Percentiles rank a stretch among this genome's conserved stretches.
These are phyloP conservation scores for Neovahlkampfia damariscottae DNA, from an alignment of 78 protist species.

Conservation along the genomic window DNA sequence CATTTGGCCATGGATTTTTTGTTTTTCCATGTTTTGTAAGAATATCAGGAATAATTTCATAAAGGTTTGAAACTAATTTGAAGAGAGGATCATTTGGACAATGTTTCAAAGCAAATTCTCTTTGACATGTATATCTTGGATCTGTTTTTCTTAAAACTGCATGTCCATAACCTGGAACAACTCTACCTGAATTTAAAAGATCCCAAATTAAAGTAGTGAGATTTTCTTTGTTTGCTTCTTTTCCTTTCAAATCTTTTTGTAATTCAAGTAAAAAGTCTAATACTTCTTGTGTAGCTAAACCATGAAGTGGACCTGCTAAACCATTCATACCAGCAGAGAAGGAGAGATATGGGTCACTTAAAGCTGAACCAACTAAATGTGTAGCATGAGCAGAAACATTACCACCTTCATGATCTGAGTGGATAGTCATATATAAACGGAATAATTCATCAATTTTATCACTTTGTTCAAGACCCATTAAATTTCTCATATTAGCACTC, in stretches of 20 bases:
- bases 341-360: conserved; percentile 92
- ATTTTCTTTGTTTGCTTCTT: conserved; percentile 40
- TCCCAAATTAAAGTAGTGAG: conserved; percentile 71
- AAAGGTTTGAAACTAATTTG: conserved; percentile 50
- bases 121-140: conserved; percentile 92
- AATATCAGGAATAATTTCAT: conserved; percentile 71
- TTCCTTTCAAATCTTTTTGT: conserved; percentile 7
- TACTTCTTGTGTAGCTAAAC: conserved; percentile 96
- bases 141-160: conserved; percentile 91
- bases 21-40: conserved; percentile 87
- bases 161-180: conserved; percentile 96
- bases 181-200: conserved; percentile 84
- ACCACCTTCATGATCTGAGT: conserved; percentile 94
- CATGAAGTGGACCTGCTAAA: conserved; percentile 95
- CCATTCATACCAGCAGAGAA: conserved; percentile 84
- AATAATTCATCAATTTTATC: conserved; percentile 80
- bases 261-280: conserved; percentile 25
- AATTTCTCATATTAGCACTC: conserved; percentile 67
- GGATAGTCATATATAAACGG: conserved; percentile 89
- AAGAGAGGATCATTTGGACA: conserved; percentile 81
- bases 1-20: conserved; percentile 94
- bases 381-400: conserved; percentile 90
- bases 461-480: conserved; percentile 62
- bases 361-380: conserved; percentile 92
- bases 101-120: conserved; percentile 90